Base-by-base conservation (phyloP, 495 filamentous ascomycete genomes). In the Podospora bellae-mahoneyi region DNA sequence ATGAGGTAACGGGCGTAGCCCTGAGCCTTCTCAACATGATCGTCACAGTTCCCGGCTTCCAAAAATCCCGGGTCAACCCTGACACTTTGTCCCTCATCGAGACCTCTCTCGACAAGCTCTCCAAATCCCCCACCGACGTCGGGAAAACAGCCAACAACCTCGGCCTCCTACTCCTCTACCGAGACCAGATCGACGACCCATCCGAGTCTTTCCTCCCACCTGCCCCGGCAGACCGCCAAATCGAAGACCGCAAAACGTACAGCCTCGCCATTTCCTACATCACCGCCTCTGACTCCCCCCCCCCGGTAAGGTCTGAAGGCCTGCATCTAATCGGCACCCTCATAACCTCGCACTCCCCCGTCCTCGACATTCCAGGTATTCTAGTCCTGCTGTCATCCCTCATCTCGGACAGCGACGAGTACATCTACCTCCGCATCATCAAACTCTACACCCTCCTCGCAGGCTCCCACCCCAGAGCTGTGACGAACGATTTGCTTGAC, bases 301-400 rank as follows among this genome's bases (percentile, higher is more conserved):
- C 92, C 6, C 92, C 92, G 0, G 88, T 94, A 10, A 87, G 91
- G 32, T 89, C 87, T 5, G 90, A 95, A 74, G 92, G 91, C 10
- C 86, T 96, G 48, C 88, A 89, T 23, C 83, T 92, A 1, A 78
- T 96, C 18, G 86, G 87, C 0, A 80, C 80, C 34, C 78, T 96
- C 19, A 87, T 95, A 70, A 79, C 81, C 32, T 80, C 84, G 19
- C 74, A 81, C 19, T 91, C 85, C 10, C 84, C 91, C 0, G 81
- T 91, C 16, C 80, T 94, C 61, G 90, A 95, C 73, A 87, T 93
- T 23, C 87, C 87, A 0, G 84, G 86, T 18, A 89, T 90, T 1
- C 75, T 90, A 3, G 84, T 88, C 1, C 83, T 94, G 0, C 81
- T 93, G 6, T 81, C 91, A 1, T 87, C 86, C 0, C 80, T 93